Percentiles rank a stretch among this genome's conserved stretches.
Conservation (phyloP, 805 yeast genomes). For the Vanderwaltozyma tropicalis region DNA sequence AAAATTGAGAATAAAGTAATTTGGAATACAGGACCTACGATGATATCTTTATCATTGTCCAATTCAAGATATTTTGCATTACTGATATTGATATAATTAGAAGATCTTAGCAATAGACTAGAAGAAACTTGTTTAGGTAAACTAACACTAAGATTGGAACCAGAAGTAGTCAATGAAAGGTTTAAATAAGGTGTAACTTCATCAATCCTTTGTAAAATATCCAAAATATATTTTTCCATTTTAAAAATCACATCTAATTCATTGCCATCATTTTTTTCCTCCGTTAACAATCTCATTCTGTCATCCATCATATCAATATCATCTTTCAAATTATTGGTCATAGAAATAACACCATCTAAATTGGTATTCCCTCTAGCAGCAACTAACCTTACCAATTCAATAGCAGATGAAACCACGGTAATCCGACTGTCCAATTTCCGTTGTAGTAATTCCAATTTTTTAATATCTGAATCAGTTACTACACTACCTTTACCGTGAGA, state of each 20-base stretch:
- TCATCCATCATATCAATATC: conserved; percentile 51
- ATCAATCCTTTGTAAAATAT: conserved; percentile 44
- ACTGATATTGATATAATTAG: conserved; percentile 32
- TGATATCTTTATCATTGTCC: neutral
- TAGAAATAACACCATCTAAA: conserved; percentile 41
- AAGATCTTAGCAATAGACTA: conserved; percentile 54
- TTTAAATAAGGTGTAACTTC: conserved; percentile 60
- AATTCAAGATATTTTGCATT: conserved; percentile 5
- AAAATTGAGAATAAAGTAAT: conserved; percentile 53
- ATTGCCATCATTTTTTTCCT: conserved; percentile 16
- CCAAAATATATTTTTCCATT: conserved; percentile 42
- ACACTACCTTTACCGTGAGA: conserved; percentile 10
- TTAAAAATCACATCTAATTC: conserved; percentile 29
- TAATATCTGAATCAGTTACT: conserved; percentile 29
- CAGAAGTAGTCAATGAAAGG: conserved; percentile 56
- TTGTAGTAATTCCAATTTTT: conserved; percentile 33
- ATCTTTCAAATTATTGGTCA: conserved; percentile 44
- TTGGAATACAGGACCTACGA: conserved; percentile 45
- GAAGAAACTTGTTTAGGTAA: conserved; percentile 50
- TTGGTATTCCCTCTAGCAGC: conserved; percentile 54
- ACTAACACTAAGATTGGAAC: conserved; percentile 45
- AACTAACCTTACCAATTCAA: conserved; percentile 53
- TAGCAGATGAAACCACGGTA: conserved; percentile 51
- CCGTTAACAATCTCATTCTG: conserved; percentile 34
- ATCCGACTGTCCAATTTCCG: conserved; percentile 46